A percentile compares a stretch with the other conserved stretches of the same genome.
These are phyloP conservation scores for Trichoderma reesei DNA, from an alignment of 495 filamentous ascomycete genomes.

Conservation along the genomic window DNA sequence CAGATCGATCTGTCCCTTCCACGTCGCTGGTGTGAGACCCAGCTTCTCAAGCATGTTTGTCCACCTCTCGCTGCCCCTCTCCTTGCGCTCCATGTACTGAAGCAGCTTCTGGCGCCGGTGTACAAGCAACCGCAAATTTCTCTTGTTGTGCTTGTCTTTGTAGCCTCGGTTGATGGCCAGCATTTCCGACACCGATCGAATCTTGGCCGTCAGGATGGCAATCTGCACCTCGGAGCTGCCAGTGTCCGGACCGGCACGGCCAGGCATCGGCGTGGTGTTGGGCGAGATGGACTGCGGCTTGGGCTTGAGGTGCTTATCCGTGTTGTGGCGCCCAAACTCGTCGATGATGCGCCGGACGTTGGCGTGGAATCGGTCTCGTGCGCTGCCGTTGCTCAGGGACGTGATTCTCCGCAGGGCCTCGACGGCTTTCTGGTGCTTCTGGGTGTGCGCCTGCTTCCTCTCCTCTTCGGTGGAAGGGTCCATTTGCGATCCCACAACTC, in stretches of 20 bases:
- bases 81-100: conserved; percentile 75
- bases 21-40: conserved; percentile 77
- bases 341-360: conserved; percentile 78
- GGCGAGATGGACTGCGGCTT: conserved; percentile 34
- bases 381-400: conserved; percentile 60
- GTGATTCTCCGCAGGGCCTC: conserved; percentile 69
- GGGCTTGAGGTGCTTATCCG: conserved; percentile 57
- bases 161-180: conserved; percentile 43
- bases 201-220: conserved; percentile 93
- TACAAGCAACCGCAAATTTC: conserved; percentile 73
- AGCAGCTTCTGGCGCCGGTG: conserved; percentile 85
- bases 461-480: conserved; percentile 40
- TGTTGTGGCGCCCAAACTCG: conserved; percentile 82
- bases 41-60: conserved; percentile 68
- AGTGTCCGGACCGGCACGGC: conserved; percentile 78
- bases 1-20: conserved; percentile 75
- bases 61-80: conserved; percentile 85
- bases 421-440: conserved; percentile 43
- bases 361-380: conserved; percentile 63
- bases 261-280: conserved; percentile 40
- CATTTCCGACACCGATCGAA: conserved; percentile 61
- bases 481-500: conserved; percentile 22
- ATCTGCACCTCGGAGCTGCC: conserved; percentile 93
- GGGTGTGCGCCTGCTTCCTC: conserved; percentile 25
- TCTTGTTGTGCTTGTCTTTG: conserved; percentile 86